Conservation (phyloP, 2,329 filamentous ascomycete genomes). For the Aureobasidium melanogenum region DNA sequence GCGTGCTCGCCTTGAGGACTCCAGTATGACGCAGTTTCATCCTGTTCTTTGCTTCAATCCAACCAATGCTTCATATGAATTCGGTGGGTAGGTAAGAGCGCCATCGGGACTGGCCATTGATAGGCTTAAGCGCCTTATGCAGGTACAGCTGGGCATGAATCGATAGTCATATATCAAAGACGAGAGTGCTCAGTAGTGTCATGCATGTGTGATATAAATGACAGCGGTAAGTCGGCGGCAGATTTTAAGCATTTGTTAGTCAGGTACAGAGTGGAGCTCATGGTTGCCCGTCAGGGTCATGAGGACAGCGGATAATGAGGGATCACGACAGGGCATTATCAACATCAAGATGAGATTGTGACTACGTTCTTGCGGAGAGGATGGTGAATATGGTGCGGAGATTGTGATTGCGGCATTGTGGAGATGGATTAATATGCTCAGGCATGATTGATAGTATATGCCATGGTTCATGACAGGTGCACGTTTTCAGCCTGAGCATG, state of each 20-base stretch:
- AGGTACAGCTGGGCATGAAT: slow-evolving; percentile 2
- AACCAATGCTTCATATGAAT: not conserved
- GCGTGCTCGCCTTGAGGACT: not conserved
- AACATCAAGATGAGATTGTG: not conserved
- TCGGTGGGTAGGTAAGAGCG: not conserved
- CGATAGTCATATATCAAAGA: not conserved
- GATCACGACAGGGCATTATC: not conserved
- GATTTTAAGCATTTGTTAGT: not conserved
- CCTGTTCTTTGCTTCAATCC: not conserved
- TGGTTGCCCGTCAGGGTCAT: not conserved
- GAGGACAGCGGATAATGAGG: not conserved
- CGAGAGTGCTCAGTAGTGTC: not conserved
- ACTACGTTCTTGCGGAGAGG: not conserved
- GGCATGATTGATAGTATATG: not conserved
- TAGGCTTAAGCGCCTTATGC: not conserved
- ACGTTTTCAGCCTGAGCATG: slow-evolving; percentile 1
- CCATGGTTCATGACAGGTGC: not conserved
- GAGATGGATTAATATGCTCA: not conserved
- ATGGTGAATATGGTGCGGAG: not conserved
- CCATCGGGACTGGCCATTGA: not conserved
- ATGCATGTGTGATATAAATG: slow-evolving; percentile 1
- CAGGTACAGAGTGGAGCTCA: not conserved
- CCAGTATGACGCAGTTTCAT: not conserved
- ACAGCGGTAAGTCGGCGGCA: not conserved
- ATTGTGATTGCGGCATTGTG: slow-evolving; percentile 1